Evolutionary conservation across 202 grass and related monocot genomes (phyloP).

Genomic region (Schoenoplectus tabernaemontani): DNA sequence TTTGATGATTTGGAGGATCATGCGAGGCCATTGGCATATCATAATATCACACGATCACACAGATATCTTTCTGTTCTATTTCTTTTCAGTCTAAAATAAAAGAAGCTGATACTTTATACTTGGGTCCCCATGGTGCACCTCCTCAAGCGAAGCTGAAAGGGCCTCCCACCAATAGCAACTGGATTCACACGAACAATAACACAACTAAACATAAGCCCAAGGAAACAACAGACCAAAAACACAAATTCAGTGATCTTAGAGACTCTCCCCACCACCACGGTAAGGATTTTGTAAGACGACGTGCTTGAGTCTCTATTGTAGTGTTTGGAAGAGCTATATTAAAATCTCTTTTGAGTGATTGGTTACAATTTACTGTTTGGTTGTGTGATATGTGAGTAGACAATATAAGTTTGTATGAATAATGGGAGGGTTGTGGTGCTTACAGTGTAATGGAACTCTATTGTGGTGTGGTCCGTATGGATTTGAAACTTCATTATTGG

Average conservation of each 20-base stretch:
- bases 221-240: conserved; percentile 25
- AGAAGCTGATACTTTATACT: conserved; percentile 67
- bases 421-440: conserved; percentile 1
- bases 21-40: no score
- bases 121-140: conserved; percentile 79
- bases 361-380: neutral
- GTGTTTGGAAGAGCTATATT: neutral
- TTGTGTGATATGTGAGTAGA: neutral
- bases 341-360: neutral
- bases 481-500: neutral
- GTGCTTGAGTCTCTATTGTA: conserved; percentile 21
- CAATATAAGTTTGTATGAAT: conserved; percentile 18
- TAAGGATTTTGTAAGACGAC: conserved; percentile 32
- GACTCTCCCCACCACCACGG: conserved; percentile 34
- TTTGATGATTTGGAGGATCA: no score
- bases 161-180: conserved; percentile 11
- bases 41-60: no score
- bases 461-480: neutral
- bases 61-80: neutral
- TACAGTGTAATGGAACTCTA: neutral
- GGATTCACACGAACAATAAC: conserved; percentile 45
- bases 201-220: conserved; percentile 46
- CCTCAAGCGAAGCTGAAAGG: conserved; percentile 59
- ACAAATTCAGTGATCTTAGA: conserved; percentile 28
- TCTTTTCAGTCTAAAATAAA: conserved; percentile 36